Evolutionary conservation across 306 rosid genomes (phyloP).

Genomic region (Mucuna pruriens): DNA sequence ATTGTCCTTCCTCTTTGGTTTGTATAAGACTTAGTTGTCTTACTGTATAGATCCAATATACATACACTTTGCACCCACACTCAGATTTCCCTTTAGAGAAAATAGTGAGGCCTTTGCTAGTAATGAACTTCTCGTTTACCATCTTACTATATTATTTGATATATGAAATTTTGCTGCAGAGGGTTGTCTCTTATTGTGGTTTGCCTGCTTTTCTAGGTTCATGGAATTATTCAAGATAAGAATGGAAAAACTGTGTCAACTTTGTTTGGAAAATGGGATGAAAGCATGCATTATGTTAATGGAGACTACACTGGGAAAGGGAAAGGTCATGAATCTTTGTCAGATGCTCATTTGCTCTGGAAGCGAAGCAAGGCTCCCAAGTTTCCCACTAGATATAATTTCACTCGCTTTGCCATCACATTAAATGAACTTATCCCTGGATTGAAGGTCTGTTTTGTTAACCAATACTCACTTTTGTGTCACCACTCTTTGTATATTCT

Average conservation of each 20-base stretch:
- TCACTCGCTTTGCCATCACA: constrained; percentile 95
- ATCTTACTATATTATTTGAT: background rate
- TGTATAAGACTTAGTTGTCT: constrained; percentile 18
- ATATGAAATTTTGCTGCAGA: constrained; percentile 6
- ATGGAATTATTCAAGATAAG: constrained; percentile 86
- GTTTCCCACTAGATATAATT: constrained; percentile 86
- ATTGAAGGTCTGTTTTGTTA: constrained; percentile 71
- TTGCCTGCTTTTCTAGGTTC: constrained; percentile 61
- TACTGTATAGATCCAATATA: constrained; percentile 3
- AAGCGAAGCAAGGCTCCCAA: constrained; percentile 83
- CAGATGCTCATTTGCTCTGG: constrained; percentile 89
- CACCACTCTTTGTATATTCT: background rate
- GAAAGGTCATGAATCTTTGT: constrained; percentile 76
- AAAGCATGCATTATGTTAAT: constrained; percentile 81
- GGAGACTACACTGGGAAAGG: constrained; percentile 88
- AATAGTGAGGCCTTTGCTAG: constrained; percentile 11
- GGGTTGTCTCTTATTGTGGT: constrained; percentile 8
- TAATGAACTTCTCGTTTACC: background rate
- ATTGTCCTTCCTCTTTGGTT: constrained; percentile 28
- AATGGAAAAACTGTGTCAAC: constrained; percentile 88
- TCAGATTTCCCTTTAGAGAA: background rate
- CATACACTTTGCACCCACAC: background rate
- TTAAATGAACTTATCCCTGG: constrained; percentile 91
- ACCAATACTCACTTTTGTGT: constrained; percentile 27
- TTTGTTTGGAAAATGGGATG: constrained; percentile 98